Evolutionary conservation across 2,329 filamentous ascomycete species (phyloP).

Genomic region (Penicillium sp.): DNA sequence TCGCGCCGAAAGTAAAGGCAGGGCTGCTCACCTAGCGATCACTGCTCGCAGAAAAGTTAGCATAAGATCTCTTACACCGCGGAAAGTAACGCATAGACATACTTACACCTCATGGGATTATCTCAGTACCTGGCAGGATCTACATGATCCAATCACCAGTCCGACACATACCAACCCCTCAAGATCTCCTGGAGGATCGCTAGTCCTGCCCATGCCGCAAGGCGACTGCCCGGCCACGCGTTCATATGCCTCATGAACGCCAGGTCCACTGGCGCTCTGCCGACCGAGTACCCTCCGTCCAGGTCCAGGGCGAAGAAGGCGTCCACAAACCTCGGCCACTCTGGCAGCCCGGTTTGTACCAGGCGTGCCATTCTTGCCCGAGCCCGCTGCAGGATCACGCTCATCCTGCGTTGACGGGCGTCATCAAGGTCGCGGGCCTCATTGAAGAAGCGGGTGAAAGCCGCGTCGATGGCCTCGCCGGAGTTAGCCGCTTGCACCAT

Average conservation of each 20-base stretch:
- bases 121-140: background rate
- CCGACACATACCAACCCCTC: too few species aligned
- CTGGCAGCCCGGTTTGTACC: background rate
- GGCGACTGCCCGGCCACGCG: background rate
- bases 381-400: background rate
- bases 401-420: background rate
- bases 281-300: background rate
- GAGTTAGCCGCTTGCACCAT: background rate
- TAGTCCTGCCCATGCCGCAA: too few species aligned
- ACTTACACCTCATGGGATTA: background rate
- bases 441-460: background rate
- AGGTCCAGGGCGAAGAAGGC: background rate
- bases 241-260: background rate
- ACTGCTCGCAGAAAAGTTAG: background rate
- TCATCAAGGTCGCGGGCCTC: background rate
- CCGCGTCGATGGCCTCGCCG: background rate
- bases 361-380: background rate
- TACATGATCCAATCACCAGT: background rate
- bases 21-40: background rate
- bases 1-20: background rate
- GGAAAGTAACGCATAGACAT: background rate
- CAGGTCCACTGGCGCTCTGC: background rate
- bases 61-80: background rate
- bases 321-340: background rate
- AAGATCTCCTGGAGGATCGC: too few species aligned